Evolutionary conservation across 83 land plant species (phyloP).

Genomic region (Isoetes engelmannii): DNA sequence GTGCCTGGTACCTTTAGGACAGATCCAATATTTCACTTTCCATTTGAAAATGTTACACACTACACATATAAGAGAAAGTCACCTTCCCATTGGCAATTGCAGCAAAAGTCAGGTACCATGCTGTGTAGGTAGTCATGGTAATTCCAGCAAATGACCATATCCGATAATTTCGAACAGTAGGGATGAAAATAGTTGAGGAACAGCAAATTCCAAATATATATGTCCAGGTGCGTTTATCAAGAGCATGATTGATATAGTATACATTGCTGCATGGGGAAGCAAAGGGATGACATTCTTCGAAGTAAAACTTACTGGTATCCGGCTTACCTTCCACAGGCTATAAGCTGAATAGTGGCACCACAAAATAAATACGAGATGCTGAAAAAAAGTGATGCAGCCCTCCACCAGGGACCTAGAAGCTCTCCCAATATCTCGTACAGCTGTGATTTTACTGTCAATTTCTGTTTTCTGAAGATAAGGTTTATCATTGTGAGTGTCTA

Average conservation of each 20-base stretch:
- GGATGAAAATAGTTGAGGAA: background rate
- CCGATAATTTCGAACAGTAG: background rate
- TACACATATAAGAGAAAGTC: background rate
- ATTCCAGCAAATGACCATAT: conserved; percentile 6
- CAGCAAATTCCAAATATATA: background rate
- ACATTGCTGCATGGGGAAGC: background rate
- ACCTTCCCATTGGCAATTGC: conserved; percentile 1
- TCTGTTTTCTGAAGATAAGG: no score
- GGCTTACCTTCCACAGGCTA: conserved; percentile 6
- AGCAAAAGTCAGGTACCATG: conserved; percentile 2
- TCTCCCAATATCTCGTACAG: conserved; percentile 7
- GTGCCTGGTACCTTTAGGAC: no score
- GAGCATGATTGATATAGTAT: background rate
- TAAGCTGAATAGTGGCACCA: background rate
- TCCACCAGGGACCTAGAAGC: conserved; percentile 13
- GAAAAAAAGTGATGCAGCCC: background rate
- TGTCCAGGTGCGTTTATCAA: conserved; percentile 10
- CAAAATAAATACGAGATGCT: background rate
- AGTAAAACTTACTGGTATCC: background rate
- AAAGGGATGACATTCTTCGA: background rate
- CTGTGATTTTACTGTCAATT: background rate
- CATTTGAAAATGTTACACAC: background rate
- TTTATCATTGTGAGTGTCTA: background rate
- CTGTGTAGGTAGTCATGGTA: conserved; percentile 5
- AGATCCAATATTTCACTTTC: background rate